Evolutionary conservation across 2,329 filamentous ascomycete genomes (phyloP).

Genomic region (Pestalotiopsis sp.): DNA sequence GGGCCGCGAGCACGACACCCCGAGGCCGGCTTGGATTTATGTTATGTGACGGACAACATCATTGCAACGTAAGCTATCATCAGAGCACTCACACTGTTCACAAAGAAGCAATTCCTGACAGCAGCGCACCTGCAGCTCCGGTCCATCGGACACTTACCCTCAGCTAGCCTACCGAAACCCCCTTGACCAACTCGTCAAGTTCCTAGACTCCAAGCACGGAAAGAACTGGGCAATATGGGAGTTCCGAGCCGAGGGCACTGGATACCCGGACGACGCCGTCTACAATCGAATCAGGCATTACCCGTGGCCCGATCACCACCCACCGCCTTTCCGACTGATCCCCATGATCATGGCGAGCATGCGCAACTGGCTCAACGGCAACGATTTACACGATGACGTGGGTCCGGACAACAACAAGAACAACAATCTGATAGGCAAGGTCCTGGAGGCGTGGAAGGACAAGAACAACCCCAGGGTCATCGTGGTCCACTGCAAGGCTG

Average conservation of each 20-base stretch:
- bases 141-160: conserved; percentile 86
- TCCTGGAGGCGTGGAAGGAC: conserved; percentile 34
- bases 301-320: conserved; percentile 96
- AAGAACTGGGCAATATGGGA: conserved; percentile 95
- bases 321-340: conserved; percentile 87
- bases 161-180: conserved; percentile 94
- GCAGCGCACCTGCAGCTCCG: conserved; percentile 68
- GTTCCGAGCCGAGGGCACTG: conserved; percentile 94
- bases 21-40: conserved; percentile 89
- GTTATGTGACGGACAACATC: conserved; percentile 88
- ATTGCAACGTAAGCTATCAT: conserved; percentile 57
- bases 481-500: conserved; percentile 96
- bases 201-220: conserved; percentile 83
- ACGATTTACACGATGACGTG: conserved; percentile 39
- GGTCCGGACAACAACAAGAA: conserved; percentile 19
- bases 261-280: conserved; percentile 89
- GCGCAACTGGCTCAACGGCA: conserved; percentile 78
- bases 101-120: conserved; percentile 2
- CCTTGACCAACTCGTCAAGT: conserved; percentile 82
- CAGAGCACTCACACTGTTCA: neutral
- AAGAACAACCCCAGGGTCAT: conserved; percentile 63
- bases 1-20: conserved; percentile 82
- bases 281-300: conserved; percentile 87
- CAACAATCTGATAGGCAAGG: conserved; percentile 23
- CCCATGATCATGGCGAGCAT: conserved; percentile 90